Conservation (phyloP, 148 eudicot species). For the Dianthus caryophyllus region DNA sequence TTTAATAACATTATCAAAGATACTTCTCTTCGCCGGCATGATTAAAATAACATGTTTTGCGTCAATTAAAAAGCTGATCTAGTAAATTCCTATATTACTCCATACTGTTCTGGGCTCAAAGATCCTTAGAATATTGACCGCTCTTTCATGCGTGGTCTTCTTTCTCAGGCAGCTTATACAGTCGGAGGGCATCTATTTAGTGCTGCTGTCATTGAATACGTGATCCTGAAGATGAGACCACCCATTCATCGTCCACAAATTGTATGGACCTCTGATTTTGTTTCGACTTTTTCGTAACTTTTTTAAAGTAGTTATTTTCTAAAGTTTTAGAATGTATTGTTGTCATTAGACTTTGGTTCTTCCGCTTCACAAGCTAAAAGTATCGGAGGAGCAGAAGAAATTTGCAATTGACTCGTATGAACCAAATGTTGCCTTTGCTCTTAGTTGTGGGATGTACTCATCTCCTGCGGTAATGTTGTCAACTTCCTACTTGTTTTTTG, state of each 20-base stretch:
- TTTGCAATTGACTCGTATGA: constrained; percentile 32
- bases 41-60: not conserved
- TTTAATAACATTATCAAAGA: not conserved
- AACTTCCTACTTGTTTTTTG: not conserved
- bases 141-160: constrained; percentile 8
- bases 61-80: not conserved
- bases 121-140: constrained; percentile 3
- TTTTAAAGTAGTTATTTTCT: not conserved
- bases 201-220: constrained; percentile 35
- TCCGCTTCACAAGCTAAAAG: constrained; percentile 34
- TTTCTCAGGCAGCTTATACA: constrained; percentile 35
- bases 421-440: constrained; percentile 32
- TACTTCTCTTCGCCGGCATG: not conserved
- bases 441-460: constrained; percentile 38
- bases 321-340: not conserved
- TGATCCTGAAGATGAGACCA: constrained; percentile 39
- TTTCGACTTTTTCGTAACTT: not conserved
- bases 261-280: constrained; percentile 16
- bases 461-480: constrained; percentile 31
- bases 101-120: not conserved
- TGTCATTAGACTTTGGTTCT: constrained; percentile 27
- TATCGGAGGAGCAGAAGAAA: constrained; percentile 34
- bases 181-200: constrained; percentile 39
- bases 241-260: constrained; percentile 37
- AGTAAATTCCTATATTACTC: not conserved